Conservation (phyloP, 768 basidiomycete genomes). For the Boletus coccyginus region DNA sequence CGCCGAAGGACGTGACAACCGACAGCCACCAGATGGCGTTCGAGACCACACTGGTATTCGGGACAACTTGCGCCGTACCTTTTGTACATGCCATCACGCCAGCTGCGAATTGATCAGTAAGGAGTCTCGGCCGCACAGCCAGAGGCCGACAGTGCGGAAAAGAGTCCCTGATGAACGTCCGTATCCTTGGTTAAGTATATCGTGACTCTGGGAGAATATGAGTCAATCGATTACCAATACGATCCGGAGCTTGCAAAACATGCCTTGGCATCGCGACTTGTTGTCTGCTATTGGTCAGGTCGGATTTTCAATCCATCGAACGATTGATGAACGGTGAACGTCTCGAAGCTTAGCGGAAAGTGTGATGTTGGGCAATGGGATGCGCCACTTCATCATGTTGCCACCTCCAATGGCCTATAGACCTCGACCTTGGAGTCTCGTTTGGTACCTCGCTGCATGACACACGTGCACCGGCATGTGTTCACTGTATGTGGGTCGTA, state of each 20-base stretch:
- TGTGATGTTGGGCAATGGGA: background rate
- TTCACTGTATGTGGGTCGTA: slow-evolving; percentile 1
- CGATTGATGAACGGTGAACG: too few relatives aligned
- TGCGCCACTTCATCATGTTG: background rate
- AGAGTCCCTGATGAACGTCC: background rate
- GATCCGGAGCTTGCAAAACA: slow-evolving; percentile 2
- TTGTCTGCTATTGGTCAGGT: background rate
- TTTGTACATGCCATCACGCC: too few relatives aligned
- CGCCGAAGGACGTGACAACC: too few relatives aligned
- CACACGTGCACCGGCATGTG: slow-evolving; percentile 8
- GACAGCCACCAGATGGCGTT: too few relatives aligned
- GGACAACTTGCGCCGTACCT: too few relatives aligned
- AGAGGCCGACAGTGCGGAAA: background rate
- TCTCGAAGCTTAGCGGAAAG: too few relatives aligned
- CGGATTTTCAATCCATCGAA: background rate
- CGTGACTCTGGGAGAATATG: background rate
- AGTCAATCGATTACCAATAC: background rate
- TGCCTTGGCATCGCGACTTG: background rate
- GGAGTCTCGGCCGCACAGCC: slow-evolving; percentile 1
- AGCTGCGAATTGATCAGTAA: background rate
- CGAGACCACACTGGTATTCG: too few relatives aligned
- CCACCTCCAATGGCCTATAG: background rate
- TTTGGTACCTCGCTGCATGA: background rate
- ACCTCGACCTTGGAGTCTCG: background rate
- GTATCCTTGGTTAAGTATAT: too few relatives aligned